Base-by-base conservation (phyloP, 2,329 filamentous ascomycete species). In the Onygenales sp. region DNA sequence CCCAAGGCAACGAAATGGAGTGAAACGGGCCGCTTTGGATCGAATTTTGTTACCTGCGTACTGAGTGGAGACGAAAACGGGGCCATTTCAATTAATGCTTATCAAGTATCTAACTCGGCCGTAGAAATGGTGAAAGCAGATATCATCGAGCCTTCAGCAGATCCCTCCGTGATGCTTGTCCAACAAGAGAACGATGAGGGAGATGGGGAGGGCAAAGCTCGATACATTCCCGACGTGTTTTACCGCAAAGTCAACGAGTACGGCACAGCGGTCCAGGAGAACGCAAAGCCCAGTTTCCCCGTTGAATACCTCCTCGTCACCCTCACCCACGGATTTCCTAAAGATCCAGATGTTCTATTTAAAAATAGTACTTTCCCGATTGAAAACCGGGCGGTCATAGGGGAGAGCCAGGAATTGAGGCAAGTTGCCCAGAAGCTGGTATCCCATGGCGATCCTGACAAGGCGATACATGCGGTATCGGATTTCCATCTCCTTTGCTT, bases 221-320 rank as follows among this genome's bases (percentile, higher is more conserved):
- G 91, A 62, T 98, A 98, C 66, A 95, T 98, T 21, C 93, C 93
- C 0, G 93, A 98, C 65, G 92, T 98, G 4, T 98, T 97, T 72
- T 98, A 94, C 74, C 84, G 92, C 57, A 85, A 83, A 61, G 89
- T 95, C 70, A 98, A 98, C 70, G 92, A 98, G 69, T 95, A 98
- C 66, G 91, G 91, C 36, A 89, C 87, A 59, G 95, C 92, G 61
- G 93, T 97, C 7, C 93, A 96, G 68, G 89, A 97, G 70, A 97
- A 95, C 63, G 93, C 93, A 27, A 97, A 96, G 67, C 93, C 93
- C 0, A 84, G 87, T 45, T 98, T 98, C 69, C 93, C 93, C 0
- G 91, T 96, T 48, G 93, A 98, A 68, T 98, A 97, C 68, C 80
- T 98, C 36, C 84, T 97, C 54, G 89, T 97, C 57, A 97, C 93